Base-by-base conservation (phyloP, 2,329 filamentous ascomycete genomes). In the Cercospora sp. region DNA sequence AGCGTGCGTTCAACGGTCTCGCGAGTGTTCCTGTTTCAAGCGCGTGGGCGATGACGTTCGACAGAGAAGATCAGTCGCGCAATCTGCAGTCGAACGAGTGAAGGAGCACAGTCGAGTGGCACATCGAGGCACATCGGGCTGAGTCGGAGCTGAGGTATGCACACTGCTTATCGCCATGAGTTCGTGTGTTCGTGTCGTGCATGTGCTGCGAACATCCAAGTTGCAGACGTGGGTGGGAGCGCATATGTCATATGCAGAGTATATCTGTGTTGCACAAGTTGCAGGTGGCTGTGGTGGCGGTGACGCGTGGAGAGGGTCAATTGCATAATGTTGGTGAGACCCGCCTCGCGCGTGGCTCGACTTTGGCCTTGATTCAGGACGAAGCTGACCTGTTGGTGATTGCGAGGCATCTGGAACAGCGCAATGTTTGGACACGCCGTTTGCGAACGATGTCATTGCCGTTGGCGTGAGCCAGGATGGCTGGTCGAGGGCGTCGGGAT, bases 231-330 rank as follows among this genome's bases (percentile, higher is more conserved):
- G 48, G 48, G 48, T 13, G 48, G 48, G 8, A 53, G 12, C 18
- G 61, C 45, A 48, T 26, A 48, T 62, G 60, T 28, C 20, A 62
- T 48, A 53, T 36, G 42, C 45, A 63, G 58, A 60, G 31, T 20
- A 20, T 31, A 33, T 51, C 60, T 31, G 33, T 36, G 36, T 42
- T 9, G 26, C 60, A 63, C 60, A 28, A 18, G n/a, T 20, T 7
- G 8, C 28, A 28, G 53, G 62, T 59, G 63, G 63, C 53, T 65
- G 63, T 65, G 63, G 63, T 60, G 63, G 63, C 55, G 63, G 8
- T 45, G 63, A 59, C 20, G 53, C 55, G 53, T 48, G 20, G 1
- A 13, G 18, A 42, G 31, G 28, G 36, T 31, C 3, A n/a, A 30
- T 20, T 30, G n/a, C 28, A 18, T 55, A 23, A 18, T 59, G 48